phyloP scores from a whole-genome alignment of 2,329 filamentous ascomycete genomes.

The Stagonosporopsis rhizophila region DNA sequence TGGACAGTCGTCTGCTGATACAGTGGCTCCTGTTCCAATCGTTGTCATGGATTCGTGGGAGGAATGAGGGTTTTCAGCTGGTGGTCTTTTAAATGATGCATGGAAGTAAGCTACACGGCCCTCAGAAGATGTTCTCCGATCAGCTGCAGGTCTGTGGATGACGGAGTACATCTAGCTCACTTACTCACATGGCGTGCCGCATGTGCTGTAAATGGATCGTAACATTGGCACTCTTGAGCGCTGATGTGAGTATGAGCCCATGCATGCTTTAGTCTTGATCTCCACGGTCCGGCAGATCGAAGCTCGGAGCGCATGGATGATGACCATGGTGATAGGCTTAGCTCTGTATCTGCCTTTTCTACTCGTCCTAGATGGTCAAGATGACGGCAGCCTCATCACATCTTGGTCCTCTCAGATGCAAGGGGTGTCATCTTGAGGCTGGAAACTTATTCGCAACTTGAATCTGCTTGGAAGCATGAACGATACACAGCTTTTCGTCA shows the following conservation, averaged over 20 bases:
- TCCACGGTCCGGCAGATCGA: constrained; percentile 31
- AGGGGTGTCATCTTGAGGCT: neutral
- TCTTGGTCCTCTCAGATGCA: neutral
- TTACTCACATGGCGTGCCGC: neutral
- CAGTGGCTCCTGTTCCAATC: neutral
- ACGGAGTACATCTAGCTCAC: neutral
- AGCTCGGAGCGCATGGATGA: constrained; percentile 8
- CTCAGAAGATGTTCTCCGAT: neutral
- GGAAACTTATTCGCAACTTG: neutral
- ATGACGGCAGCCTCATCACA: neutral
- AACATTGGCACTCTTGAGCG: neutral
- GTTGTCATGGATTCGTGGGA: neutral
- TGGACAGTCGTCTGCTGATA: neutral
- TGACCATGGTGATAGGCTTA: constrained; percentile 7
- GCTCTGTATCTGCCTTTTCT: neutral
- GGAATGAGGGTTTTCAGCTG: neutral
- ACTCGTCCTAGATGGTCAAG: neutral
- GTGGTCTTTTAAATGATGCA: neutral
- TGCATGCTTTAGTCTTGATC: constrained; percentile 19
- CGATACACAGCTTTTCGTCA: constrained; percentile 12
- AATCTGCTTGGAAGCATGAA: neutral
- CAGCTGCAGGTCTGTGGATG: neutral
- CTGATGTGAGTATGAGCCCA: constrained; percentile 10
- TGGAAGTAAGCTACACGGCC: neutral
- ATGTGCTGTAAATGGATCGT: neutral